Percentiles rank a stretch among this genome's conserved stretches.
phyloP scores from a whole-genome alignment of 768 basidiomycete genomes.

The Chalciporus pseudorubinellus region DNA sequence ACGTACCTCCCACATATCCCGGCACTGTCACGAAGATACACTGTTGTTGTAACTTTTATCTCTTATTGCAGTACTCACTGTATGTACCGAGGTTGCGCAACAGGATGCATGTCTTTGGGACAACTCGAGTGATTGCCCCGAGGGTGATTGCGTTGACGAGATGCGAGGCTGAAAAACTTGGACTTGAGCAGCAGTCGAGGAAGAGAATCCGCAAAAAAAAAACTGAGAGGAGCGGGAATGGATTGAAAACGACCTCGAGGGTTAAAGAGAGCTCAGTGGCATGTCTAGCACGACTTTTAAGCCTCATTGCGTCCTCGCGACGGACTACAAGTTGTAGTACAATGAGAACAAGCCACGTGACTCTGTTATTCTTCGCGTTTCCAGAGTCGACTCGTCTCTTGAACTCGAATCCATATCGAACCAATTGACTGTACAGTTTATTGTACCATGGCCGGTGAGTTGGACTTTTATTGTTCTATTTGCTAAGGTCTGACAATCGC shows the following conservation, averaged over 20 bases:
- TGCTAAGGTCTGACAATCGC: not conserved
- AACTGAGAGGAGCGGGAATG: not conserved
- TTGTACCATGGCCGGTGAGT: slow-evolving; percentile 18
- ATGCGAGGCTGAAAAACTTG: not conserved
- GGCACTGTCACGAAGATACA: slow-evolving; percentile 36
- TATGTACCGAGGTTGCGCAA: slow-evolving; percentile 35
- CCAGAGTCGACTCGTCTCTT: not conserved
- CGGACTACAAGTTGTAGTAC: not conserved
- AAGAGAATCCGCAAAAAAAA: not conserved
- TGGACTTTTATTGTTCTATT: not conserved
- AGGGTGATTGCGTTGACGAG: not conserved
- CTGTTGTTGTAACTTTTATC: slow-evolving; percentile 32
- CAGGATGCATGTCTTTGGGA: slow-evolving; percentile 36
- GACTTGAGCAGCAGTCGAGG: too few species aligned
- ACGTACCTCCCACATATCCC: slow-evolving; percentile 22
- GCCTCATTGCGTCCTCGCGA: slow-evolving; percentile 6
- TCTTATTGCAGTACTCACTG: slow-evolving; percentile 23
- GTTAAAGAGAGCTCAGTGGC: not conserved
- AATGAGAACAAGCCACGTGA: slow-evolving; percentile 10
- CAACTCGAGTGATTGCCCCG: not conserved
- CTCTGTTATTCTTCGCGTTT: not conserved
- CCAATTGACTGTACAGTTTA: not conserved
- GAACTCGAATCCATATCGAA: not conserved
- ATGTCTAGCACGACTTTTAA: not conserved
- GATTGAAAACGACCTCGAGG: not conserved